Conservation (phyloP, 1,139 yeast species). For the Nakaseomyces uthaithaninus region DNA sequence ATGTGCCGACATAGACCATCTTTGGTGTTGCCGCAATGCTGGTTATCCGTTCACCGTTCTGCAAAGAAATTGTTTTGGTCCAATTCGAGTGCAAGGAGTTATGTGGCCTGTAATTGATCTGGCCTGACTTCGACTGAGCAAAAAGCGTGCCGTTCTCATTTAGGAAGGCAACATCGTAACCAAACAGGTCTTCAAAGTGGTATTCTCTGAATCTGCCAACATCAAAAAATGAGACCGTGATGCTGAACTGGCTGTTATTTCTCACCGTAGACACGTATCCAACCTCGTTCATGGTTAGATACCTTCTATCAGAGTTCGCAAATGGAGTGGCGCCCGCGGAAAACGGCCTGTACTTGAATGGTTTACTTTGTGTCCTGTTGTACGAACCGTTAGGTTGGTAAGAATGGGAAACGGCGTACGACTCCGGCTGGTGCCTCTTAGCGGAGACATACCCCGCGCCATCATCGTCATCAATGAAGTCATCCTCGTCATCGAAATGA, state of each 20-base stretch:
- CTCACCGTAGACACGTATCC: constrained; percentile 81
- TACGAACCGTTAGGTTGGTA: constrained; percentile 1
- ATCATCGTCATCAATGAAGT: constrained; percentile 51
- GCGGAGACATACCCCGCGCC: constrained; percentile 41
- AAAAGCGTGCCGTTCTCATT: constrained; percentile 59
- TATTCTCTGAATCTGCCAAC: constrained; percentile 71
- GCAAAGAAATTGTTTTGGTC: constrained; percentile 36
- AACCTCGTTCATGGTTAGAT: constrained; percentile 67
- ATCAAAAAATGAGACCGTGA: constrained; percentile 84
- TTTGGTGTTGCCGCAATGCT: constrained; percentile 45
- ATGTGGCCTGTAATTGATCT: constrained; percentile 39
- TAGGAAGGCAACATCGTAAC: constrained; percentile 70
- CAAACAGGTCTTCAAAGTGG: constrained; percentile 69
- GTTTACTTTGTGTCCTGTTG: constrained; percentile 1
- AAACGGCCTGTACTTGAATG: constrained; percentile 33
- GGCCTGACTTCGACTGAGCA: constrained; percentile 40
- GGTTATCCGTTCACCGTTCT: constrained; percentile 41
- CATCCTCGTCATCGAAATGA: constrained; percentile 33
- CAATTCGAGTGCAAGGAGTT: constrained; percentile 34
- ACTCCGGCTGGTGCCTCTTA: constrained; percentile 14
- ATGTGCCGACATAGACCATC: constrained; percentile 46
- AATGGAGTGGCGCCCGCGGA: constrained; percentile 81
- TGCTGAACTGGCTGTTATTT: constrained; percentile 52
- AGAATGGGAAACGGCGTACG: background rate
- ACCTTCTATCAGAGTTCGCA: constrained; percentile 58